Conservation (phyloP, 352 stramenopile species). For the Aphanomyces invadans region DNA sequence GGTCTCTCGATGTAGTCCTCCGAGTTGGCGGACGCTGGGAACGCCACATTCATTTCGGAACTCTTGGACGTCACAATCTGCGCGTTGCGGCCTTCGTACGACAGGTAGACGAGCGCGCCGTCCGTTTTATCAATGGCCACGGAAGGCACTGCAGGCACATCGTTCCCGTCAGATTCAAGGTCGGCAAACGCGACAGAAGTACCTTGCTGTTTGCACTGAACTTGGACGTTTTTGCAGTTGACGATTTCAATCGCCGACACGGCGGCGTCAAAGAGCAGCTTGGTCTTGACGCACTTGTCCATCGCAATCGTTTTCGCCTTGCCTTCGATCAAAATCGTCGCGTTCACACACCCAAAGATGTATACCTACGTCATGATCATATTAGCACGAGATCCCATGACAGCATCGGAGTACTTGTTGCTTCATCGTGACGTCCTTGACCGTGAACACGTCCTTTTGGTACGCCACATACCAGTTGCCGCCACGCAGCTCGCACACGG, state of each 20-base stretch:
- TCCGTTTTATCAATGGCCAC: constrained; percentile 99
- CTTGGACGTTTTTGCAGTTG: constrained; percentile 96
- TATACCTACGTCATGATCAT: constrained; percentile 54
- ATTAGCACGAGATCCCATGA: neutral
- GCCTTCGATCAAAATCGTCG: constrained; percentile 92
- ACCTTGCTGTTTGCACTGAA: constrained; percentile 85
- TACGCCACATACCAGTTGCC: constrained; percentile 97
- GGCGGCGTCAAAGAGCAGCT: constrained; percentile 93
- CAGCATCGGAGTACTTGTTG: constrained; percentile 68
- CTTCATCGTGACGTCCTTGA: constrained; percentile 90
- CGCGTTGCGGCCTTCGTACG: constrained; percentile 81
- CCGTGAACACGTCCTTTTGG: constrained; percentile 86
- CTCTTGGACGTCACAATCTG: constrained; percentile 95
- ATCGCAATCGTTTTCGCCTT: constrained; percentile 98
- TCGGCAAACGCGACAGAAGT: constrained; percentile 3
- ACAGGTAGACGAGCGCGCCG: constrained; percentile 94
- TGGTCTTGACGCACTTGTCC: constrained; percentile 93
- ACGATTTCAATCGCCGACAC: constrained; percentile 96
- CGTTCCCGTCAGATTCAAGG: too few species aligned
- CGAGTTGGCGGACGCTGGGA: constrained; percentile 70
- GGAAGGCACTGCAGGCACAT: constrained; percentile 90
- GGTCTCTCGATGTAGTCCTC: constrained; percentile 93
- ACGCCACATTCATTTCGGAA: constrained; percentile 95
- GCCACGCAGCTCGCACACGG: constrained; percentile 82
- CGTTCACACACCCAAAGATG: constrained; percentile 92